A percentile compares a stretch with the other conserved stretches of the same genome.
phyloP scores from a whole-genome alignment of 1,284 basidiomycete species.

The Chondrostereum purpureum region DNA sequence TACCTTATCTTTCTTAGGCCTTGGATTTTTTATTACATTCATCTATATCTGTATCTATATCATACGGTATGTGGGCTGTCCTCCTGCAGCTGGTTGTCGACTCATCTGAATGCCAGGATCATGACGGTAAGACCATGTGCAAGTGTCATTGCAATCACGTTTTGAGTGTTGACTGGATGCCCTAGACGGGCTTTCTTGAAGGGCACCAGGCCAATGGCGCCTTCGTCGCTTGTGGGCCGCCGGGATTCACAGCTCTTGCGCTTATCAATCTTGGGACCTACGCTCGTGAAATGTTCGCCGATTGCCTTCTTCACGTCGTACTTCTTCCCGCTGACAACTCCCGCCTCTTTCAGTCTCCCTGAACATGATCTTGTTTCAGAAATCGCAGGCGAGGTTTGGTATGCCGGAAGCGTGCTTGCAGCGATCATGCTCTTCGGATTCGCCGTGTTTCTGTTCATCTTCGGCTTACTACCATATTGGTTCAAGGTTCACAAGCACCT shows the following conservation, averaged over 20 bases:
- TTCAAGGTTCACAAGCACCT: conserved; percentile 44
- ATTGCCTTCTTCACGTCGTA: conserved; percentile 4
- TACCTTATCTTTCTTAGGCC: conserved; percentile 19
- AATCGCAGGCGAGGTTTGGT: conserved; percentile 43
- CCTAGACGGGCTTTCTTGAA: conserved; percentile 42
- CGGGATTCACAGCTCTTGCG: conserved; percentile 43
- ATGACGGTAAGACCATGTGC: conserved; percentile 29
- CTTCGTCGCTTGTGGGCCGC: conserved; percentile 41
- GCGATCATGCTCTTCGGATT: conserved; percentile 39
- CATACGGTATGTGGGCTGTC: conserved; percentile 27
- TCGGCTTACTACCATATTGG: conserved; percentile 40
- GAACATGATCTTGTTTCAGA: conserved; percentile 31
- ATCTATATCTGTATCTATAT: conserved; percentile 47
- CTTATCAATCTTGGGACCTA: conserved; percentile 37
- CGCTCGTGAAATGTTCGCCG: conserved; percentile 30
- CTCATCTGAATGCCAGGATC: conserved; percentile 22
- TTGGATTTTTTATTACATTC: conserved; percentile 46
- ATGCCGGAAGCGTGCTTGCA: conserved; percentile 31
- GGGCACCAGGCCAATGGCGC: conserved; percentile 45
- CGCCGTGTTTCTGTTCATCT: conserved; percentile 41
- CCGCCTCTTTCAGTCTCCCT: conserved; percentile 24
- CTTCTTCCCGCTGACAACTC: conserved; percentile 5
- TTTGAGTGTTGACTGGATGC: neutral
- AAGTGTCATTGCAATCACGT: neutral
- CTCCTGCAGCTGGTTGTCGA: neutral